Percentiles rank a stretch among this genome's conserved stretches.
Conservation (phyloP, 257 asterid genomes). For the Scutellaria galericulata region DNA sequence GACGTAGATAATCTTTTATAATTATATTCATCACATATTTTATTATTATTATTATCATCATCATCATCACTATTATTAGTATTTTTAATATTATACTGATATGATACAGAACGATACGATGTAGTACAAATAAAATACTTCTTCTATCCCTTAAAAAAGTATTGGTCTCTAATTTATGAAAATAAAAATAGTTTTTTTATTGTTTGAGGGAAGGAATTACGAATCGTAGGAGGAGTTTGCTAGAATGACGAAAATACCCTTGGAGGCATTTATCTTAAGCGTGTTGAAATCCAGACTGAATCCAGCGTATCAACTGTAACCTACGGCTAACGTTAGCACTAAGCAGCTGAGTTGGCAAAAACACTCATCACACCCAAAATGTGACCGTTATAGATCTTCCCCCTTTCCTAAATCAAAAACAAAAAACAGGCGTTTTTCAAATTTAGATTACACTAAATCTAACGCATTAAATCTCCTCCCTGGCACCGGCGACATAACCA, state of each 20-base stretch:
- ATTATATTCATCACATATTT: no score
- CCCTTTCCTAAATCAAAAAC: constrained; percentile 9
- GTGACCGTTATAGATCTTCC: constrained; percentile 60
- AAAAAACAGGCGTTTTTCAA: constrained; percentile 38
- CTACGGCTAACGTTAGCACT: constrained; percentile 30
- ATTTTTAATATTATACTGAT: no score
- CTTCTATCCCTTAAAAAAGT: no score
- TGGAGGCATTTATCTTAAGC: not conserved
- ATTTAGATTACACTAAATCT: constrained; percentile 41
- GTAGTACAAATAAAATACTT: no score
- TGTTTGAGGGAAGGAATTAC: no score
- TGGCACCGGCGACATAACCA: not conserved
- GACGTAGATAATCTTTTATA: no score
- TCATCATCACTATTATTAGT: no score
- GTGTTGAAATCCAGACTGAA: constrained; percentile 28
- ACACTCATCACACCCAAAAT: constrained; percentile 39
- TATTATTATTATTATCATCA: no score
- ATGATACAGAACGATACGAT: no score
- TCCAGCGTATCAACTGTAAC: not conserved
- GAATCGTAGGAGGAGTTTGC: no score
- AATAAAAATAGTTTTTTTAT: no score
- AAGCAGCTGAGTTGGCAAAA: constrained; percentile 19
- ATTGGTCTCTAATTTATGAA: no score
- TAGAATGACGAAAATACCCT: constrained; percentile 25
- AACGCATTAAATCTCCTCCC: constrained; percentile 43